Evolutionary conservation across 2,329 filamentous ascomycete species (phyloP).

Genomic region (Pyrenophora graminea): DNA sequence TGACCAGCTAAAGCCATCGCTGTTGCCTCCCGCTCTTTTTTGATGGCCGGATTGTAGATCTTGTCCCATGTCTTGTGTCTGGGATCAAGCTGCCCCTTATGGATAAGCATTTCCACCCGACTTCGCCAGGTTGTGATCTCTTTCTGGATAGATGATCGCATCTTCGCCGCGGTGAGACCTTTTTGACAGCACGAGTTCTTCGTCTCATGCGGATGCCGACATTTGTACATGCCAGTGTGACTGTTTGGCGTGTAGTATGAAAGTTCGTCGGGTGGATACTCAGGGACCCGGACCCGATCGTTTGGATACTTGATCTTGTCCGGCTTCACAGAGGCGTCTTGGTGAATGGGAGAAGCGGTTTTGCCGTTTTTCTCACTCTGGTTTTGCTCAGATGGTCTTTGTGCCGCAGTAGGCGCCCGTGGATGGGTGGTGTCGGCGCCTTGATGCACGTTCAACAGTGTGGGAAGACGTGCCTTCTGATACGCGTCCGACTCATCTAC

Average conservation of each 20-base stretch:
- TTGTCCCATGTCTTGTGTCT: neutral
- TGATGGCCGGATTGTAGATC: neutral
- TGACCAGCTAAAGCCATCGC: neutral
- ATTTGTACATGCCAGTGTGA: neutral
- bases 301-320: neutral
- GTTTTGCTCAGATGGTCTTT: no score
- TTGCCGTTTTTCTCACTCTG: neutral
- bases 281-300: neutral
- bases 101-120: neutral
- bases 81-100: neutral
- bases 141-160: neutral
- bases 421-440: neutral
- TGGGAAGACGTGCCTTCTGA: neutral
- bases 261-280: neutral
- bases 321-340: neutral
- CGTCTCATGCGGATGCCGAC: neutral
- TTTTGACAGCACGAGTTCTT: neutral
- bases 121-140: neutral
- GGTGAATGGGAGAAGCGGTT: no score
- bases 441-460: no score
- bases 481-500: neutral
- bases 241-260: neutral
- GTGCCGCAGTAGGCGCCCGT: neutral
- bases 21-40: neutral
- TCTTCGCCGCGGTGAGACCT: neutral